These are phyloP conservation scores for Aspergillus aculeatinus DNA, from an alignment of 2,329 filamentous ascomycete species.

Conservation along the genomic window DNA sequence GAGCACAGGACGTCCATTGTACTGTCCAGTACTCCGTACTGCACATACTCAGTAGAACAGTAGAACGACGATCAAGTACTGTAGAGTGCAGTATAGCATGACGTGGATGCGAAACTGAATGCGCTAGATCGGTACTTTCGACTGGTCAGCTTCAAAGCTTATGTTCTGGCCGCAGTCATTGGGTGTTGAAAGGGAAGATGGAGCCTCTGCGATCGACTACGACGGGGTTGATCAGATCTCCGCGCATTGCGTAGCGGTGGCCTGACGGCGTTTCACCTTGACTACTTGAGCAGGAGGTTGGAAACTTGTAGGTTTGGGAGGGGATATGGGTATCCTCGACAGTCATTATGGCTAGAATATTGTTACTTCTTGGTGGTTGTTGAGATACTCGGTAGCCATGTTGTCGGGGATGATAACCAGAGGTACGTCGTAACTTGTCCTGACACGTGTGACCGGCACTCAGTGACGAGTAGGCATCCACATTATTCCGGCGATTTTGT, in stretches of 20 bases:
- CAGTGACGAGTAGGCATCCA: neutral
- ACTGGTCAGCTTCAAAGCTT: neutral
- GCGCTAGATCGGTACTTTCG: neutral
- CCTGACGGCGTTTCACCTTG: neutral
- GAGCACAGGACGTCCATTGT: neutral
- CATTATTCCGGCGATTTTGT: neutral
- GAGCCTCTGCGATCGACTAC: neutral
- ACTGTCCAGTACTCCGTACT: neutral
- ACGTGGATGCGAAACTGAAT: neutral
- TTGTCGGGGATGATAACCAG: neutral
- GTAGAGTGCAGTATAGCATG: neutral
- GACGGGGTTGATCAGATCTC: neutral
- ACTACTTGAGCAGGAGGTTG: neutral
- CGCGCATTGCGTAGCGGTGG: neutral
- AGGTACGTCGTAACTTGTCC: too few relatives aligned
- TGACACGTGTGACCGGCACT: neutral
- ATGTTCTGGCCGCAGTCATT: neutral
- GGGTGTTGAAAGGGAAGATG: neutral
- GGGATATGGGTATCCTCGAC: too few relatives aligned
- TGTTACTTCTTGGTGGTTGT: too few relatives aligned
- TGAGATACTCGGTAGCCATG: neutral
- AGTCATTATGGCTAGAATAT: too few relatives aligned
- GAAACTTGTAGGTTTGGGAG: neutral
- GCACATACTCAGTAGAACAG: too few relatives aligned
- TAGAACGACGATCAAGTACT: too few relatives aligned